A percentile compares a stretch with the other conserved stretches of the same genome.
These are phyloP conservation scores for Aspergillus unguis DNA, from an alignment of 2,329 filamentous ascomycete species.

Conservation along the genomic window DNA sequence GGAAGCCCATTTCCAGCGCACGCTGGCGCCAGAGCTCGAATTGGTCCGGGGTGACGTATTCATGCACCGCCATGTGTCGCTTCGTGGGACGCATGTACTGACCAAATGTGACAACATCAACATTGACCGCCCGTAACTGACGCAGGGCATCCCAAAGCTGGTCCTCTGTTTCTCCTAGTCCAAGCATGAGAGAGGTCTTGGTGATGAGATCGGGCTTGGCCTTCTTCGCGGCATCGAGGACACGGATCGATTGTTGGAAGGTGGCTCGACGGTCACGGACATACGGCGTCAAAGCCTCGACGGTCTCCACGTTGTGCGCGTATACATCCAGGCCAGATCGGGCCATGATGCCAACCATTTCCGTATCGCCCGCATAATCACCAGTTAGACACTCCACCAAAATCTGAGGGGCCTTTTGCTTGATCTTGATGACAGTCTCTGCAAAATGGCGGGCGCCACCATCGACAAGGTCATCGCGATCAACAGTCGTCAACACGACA, in stretches of 20 bases:
- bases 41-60: slow-evolving; percentile 85
- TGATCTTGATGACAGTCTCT: slow-evolving; percentile 91
- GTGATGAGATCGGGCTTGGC: slow-evolving; percentile 77
- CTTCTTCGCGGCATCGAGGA: slow-evolving; percentile 78
- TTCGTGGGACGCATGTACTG: slow-evolving; percentile 99
- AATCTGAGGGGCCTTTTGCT: slow-evolving; percentile 61
- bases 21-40: slow-evolving; percentile 91
- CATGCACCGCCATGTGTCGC: slow-evolving; percentile 93
- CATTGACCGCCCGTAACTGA: slow-evolving; percentile 73
- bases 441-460: slow-evolving; percentile 87
- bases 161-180: slow-evolving; percentile 84
- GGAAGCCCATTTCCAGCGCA: slow-evolving; percentile 89
- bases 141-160: slow-evolving; percentile 76
- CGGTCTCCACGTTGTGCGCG: slow-evolving; percentile 95
- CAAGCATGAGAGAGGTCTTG: slow-evolving; percentile 98
- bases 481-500: slow-evolving; percentile 88
- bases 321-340: slow-evolving; percentile 90
- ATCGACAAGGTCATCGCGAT: slow-evolving; percentile 87
- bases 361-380: slow-evolving; percentile 79
- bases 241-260: slow-evolving; percentile 78
- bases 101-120: slow-evolving; percentile 97
- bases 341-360: slow-evolving; percentile 83
- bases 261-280: slow-evolving; percentile 87
- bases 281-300: slow-evolving; percentile 82
- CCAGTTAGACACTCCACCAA: slow-evolving; percentile 58